Base-by-base conservation (phyloP, 2,329 filamentous ascomycete species). In the Pseudopithomyces maydicus region DNA sequence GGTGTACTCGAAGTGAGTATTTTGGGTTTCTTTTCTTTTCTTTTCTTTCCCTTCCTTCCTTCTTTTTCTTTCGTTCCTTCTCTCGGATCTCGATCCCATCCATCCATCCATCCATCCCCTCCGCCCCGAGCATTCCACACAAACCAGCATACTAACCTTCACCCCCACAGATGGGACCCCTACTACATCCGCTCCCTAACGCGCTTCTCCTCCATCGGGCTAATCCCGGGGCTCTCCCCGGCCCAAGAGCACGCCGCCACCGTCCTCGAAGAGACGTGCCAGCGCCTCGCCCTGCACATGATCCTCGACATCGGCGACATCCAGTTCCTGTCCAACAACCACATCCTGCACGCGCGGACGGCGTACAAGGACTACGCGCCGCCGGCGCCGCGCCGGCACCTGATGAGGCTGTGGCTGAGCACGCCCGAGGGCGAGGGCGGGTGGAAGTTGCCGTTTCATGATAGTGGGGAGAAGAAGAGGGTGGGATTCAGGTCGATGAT, bases 401-500 rank as follows among this genome's bases (percentile, higher is more conserved):
- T 96, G 23, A 89, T 96, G 82, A 82, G 92, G 44, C 78, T 96
- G 63, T 97, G 92, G 92, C 79, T 97, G 54, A 88, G 90, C 11
- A 92, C 90, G 2, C 91, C 92, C 0, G 89, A 94, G 77, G 81
- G 77, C 20, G 92, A 96, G 75, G 92, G 91, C 2, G 92, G 92
- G 0, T 96, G 92, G 92, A 87, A 84, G 50, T 76, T 96, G 75
- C 92, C 92, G 1, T 94, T 93, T 78, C 88, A 86, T 66, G 92
- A 96, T 75, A 89, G 85, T 54, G 80, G 85, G 54, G 89, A 95
- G 82, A 91, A 90, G 84, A 96, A 96, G 85, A 83, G 92, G 17
- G 91, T 91, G 7, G 92, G 92, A 91, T 96, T 63, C 92, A 96
- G 79, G 92, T 97, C 2, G 85, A 96, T 74, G 86, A 96, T 73